Evolutionary conservation across 129 eudicot genomes (phyloP).

Genomic region (Smallanthus sonchifolius): DNA sequence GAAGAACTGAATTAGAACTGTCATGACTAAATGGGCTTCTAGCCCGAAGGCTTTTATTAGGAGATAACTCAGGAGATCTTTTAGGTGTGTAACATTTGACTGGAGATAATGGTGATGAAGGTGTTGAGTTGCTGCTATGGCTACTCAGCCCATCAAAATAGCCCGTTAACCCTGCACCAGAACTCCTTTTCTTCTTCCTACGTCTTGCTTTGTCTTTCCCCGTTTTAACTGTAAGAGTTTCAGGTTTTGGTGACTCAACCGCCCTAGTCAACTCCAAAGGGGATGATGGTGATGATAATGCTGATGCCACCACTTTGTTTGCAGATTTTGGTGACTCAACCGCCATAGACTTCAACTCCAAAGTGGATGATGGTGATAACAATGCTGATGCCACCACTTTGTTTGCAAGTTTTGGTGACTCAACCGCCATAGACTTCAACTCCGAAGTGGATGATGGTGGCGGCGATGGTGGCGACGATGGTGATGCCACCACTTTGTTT

Average conservation of each 20-base stretch:
- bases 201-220: conserved; percentile 72
- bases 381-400: too few relatives aligned
- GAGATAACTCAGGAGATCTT: conserved; percentile 35
- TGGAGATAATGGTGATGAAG: conserved; percentile 82
- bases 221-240: conserved; percentile 54
- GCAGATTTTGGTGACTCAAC: conserved; percentile 26
- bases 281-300: not conserved
- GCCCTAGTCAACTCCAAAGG: conserved; percentile 15
- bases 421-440: conserved; percentile 27
- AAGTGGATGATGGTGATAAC: conserved; percentile 17
- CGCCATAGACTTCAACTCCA: conserved; percentile 14
- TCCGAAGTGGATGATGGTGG: not conserved
- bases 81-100: conserved; percentile 40
- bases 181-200: conserved; percentile 52
- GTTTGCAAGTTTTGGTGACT: conserved; percentile 25
- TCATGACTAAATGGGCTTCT: conserved; percentile 32
- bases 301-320: conserved; percentile 14
- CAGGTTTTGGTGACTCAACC: conserved; percentile 34
- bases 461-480: not conserved
- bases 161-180: conserved; percentile 34
- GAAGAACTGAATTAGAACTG: conserved; percentile 4
- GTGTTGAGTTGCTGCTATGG: conserved; percentile 90
- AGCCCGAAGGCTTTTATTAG: conserved; percentile 28
- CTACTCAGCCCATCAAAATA: conserved; percentile 76
- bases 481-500: conserved; percentile 23